Base-by-base conservation (phyloP, 805 yeast genomes). In the Metschnikowia similis region DNA sequence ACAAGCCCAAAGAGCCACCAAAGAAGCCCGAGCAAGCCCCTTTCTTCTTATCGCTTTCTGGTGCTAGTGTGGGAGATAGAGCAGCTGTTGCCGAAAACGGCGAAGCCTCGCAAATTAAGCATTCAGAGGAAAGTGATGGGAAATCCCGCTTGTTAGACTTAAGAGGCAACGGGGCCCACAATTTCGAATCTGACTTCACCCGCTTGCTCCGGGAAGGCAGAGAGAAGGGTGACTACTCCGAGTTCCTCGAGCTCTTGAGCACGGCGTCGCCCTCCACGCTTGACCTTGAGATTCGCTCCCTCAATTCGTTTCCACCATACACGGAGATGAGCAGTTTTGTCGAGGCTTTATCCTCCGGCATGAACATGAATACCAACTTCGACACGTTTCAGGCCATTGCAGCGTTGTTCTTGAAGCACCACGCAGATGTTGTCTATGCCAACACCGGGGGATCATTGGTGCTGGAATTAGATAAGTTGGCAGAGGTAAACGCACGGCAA, bases 1-100 rank as follows among this genome's bases (percentile, higher is more conserved):
- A 89, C 64, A 92, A 89, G 67, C 97, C 99, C 21, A 83, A 74
- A 46, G 97, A 89, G 64, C 86, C 92, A 0, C 87, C 94, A 32
- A 88, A 87, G 72, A 87, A 84, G 56, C 89, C 96, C 1, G 87
- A 86, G 56, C 78, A 82, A 53, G 82, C 88, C 0, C 84, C 85
- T 13, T 94, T 95, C 66, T 95, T 95, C 74, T 72, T 94, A 51
- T 79, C 82, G 41, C 70, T 85, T 17, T 63, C 80, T 4, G 89
- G 89, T 30, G 81, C 77, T 47, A 74, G 74, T n/a, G 85, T 84
- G 48, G 91, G 90, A 50, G 89, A 85, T 61, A 79, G 81, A 29
- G 89, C 90, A 0, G 64, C 70, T 41, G 79, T 67, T 39, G 78
- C 76, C 4, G 82, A 77, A 56, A 64, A 65, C 2, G 68, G 55